Evolutionary conservation across 176 grass and related monocot genomes (phyloP), one percentile per base, ranked within the genome.

Genomic region (Phoenix roebelenii): DNA sequence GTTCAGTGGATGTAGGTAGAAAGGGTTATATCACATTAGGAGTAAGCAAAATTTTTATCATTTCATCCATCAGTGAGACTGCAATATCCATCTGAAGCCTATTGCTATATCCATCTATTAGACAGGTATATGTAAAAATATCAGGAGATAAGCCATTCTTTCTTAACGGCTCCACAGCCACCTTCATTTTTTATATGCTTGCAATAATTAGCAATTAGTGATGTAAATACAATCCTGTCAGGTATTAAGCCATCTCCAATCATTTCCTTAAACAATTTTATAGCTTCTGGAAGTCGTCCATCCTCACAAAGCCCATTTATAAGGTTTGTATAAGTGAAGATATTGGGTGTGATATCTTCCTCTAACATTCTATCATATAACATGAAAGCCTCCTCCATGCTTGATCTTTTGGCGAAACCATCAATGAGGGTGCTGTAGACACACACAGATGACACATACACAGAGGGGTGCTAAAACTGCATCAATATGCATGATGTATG

Each of bases 171-270:
- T 67, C 60, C 24, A 62, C 6, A 79, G 83, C 86, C 10, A 50
- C 69, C 49, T 85, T 72, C 77, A 96, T 74, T 69, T 96, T 78
- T 30, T 56, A 20, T 75, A 62, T 25, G 62, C 48, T 75, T 76
- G 61, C 80, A 90, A 53, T 84, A 78, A 59, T 67, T 76, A 15
- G 60, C 79, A 81, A 85, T 85, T 51, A 96, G 58, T 23, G 75
- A 82, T 18, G 87, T 89, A 57, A 66, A 87, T 25, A 79, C 0
- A 77, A 84, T 60, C 70, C 9, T 76, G 64, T 79, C 76, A 44
- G 67, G 67, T 52, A 14, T 23, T 1, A 71, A 71, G 2, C 60
- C 60, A 35, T 50, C 22, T 24, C 23, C 18, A 15, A 52, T 65
- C 66, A 79, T 64, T 28, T 79, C 65, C 6, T 72, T 20, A 23